Evolutionary conservation across 2,329 filamentous ascomycete genomes (phyloP), one percentile per base, ranked within the genome.

Genomic region (Pseudogymnoascus pannorum): DNA sequence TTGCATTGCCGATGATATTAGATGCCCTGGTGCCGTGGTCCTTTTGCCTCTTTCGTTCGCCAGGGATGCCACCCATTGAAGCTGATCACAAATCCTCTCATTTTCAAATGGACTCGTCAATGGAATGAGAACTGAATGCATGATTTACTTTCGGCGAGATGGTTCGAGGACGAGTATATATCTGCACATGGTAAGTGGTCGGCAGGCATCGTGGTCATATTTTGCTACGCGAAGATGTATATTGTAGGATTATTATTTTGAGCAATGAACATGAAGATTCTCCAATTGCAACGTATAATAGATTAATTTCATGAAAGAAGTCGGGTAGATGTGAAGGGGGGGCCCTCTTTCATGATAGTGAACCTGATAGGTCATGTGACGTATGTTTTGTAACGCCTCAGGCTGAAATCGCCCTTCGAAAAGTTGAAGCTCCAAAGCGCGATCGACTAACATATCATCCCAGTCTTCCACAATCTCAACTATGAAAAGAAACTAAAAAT

Each of bases 351-450:
- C 9, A 14, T 12, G 44, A 18, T 31, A 31, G n/a, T 20, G 48
- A 54, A 20, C 31, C n/a, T 54, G 26, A 54, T 31, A 51, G 29
- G 48, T 54, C 48, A 54, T 54, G 48, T 54, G 48, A 54, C 26
- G 26, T 54, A 54, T 54, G 48, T 54, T 54, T 54, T 54, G 48
- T 31, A 54, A 54, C 48, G 48, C 48, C 48, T 54, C n/a, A 54
- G 48, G 48, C 48, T 54, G 48, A 54, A 31, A 54, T 54, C 26
- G 48, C 48, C 48, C 26, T 54, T 54, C 48, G 48, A 54, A 54
- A 54, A 54, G 48, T 54, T 54, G 48, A 54, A 54, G 48, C 48
- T 54, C 48, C 48, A 54, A 54, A 54, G 26, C 48, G 48, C 48
- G 48, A 54, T 54, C 16, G 48, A 54, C 48, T 31, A 33, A 14